Evolutionary conservation across 1,139 yeast species (phyloP), one percentile per base, ranked within the genome.

Genomic region (Zygosaccharomyces sapae): DNA sequence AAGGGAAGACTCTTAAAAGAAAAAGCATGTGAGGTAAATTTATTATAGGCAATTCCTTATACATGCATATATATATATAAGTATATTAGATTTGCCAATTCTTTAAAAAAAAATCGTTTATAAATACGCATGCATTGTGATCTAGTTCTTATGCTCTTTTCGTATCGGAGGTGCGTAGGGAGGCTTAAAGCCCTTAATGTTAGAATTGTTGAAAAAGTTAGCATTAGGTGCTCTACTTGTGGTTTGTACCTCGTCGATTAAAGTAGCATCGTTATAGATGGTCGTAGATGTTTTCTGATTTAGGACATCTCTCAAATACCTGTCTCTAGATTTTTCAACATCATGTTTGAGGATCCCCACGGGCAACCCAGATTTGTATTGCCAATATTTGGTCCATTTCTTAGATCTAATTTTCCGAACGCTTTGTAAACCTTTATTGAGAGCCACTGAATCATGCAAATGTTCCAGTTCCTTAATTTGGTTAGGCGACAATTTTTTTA

Each of bases 161-260:
- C 44, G 48, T 43, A 38, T 27, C 10, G 49, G 43, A 8, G 43
- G 48, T 13, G 52, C 59, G 55, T 72, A 75, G 3, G 76, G 72
- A 8, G 79, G 76, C 52, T 66, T 70, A 33, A 67, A 63, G 3
- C 70, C 68, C 40, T 65, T 62, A 7, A 75, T 70, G 50, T 74
- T 74, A 1, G 73, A 65, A 52, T 70, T 63, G 0, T 73, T 74
- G n/a, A 71, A 41, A 41, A 70, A 67, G 54, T 76, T 76, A 5
- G 78, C 72, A 56, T 74, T 75, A 1, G 79, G 75, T 38, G 59
- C 62, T 48, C 73, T 66, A 51, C 66, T 69, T 7, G 68, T 68
- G 0, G 65, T 67, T 20, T 61, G 57, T 5, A 62, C 57, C 49
- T 68, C 70, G 43, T 70, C 70, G 34, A 60, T 62, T 49, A 65